phyloP scores from a whole-genome alignment of 1,284 basidiomycete species.

The Ceratobasidium sp. region DNA sequence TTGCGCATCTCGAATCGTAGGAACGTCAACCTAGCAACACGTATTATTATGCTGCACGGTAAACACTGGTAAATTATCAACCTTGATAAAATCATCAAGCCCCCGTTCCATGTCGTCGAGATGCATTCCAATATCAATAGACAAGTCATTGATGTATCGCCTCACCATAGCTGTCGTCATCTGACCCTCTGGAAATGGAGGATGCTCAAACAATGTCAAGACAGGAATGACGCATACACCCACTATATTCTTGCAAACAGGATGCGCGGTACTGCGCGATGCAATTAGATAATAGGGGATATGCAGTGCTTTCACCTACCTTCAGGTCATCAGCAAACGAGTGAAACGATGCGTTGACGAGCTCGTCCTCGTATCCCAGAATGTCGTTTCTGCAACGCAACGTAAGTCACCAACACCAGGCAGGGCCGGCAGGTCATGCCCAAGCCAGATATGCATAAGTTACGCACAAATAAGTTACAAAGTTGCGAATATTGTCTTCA shows the following conservation, averaged over 20 bases:
- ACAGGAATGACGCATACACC: no score
- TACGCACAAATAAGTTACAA: slow-evolving; percentile 15
- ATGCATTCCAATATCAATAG: slow-evolving; percentile 68
- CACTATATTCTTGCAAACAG: slow-evolving; percentile 62
- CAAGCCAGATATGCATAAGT: not conserved
- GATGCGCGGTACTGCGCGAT: slow-evolving; percentile 66
- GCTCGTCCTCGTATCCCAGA: slow-evolving; percentile 58
- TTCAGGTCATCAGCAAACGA: slow-evolving; percentile 71
- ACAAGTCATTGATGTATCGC: slow-evolving; percentile 71
- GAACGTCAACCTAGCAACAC: slow-evolving; percentile 58
- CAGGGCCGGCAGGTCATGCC: no score
- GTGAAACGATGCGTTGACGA: slow-evolving; percentile 67
- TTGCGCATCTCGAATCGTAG: slow-evolving; percentile 75
- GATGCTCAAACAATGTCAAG: no score
- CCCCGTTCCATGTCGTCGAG: slow-evolving; percentile 69
- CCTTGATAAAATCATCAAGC: slow-evolving; percentile 70
- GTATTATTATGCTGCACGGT: not conserved
- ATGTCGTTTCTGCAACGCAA: slow-evolving; percentile 21
- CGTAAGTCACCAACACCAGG: no score
- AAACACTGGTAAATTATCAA: slow-evolving; percentile 55
- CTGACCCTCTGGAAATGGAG: slow-evolving; percentile 51
- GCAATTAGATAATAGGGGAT: not conserved
- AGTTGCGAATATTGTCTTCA: not conserved
- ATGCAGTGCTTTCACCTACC: no score
- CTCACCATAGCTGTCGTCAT: slow-evolving; percentile 57